These are phyloP conservation scores for Pyrenochaeta sp. DNA, from an alignment of 2,329 filamentous ascomycete genomes.

Conservation along the genomic window DNA sequence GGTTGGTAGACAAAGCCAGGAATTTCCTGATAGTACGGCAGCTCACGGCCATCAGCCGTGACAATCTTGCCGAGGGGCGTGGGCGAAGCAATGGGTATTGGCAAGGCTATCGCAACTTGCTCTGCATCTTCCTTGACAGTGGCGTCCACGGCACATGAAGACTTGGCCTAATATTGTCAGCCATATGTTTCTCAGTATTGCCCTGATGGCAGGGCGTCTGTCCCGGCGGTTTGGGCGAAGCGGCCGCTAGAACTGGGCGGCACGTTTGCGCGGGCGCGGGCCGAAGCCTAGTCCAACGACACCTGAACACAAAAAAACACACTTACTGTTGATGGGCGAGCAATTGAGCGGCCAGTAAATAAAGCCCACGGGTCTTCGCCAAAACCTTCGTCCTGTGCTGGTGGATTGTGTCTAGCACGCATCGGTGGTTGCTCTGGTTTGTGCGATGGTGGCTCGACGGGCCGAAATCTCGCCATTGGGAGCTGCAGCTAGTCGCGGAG, in stretches of 20 bases:
- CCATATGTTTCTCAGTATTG: background rate
- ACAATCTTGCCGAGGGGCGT: constrained; percentile 22
- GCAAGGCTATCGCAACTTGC: constrained; percentile 18
- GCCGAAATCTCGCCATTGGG: constrained; percentile 15
- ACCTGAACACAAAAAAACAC: constrained; percentile 5
- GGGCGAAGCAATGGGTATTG: constrained; percentile 26
- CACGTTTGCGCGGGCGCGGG: constrained; percentile 13
- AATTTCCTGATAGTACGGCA: constrained; percentile 4
- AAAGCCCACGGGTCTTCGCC: constrained; percentile 11
- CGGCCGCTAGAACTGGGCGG: constrained; percentile 17
- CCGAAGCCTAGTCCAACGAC: constrained; percentile 26
- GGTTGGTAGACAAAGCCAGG: constrained; percentile 24
- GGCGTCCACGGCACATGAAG: background rate
- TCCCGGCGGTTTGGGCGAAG: constrained; percentile 7
- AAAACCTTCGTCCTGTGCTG: background rate
- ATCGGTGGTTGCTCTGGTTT: background rate
- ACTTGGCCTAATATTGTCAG: background rate
- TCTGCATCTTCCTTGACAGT: background rate
- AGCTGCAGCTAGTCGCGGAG: constrained; percentile 10
- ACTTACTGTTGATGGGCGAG: constrained; percentile 5
- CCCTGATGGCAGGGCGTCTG: background rate
- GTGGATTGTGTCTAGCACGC: background rate
- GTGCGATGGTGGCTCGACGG: background rate
- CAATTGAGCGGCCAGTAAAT: background rate
- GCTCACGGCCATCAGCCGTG: constrained; percentile 29